Conservation (phyloP, 2,329 filamentous ascomycete genomes). For the Onygenales sp. region DNA sequence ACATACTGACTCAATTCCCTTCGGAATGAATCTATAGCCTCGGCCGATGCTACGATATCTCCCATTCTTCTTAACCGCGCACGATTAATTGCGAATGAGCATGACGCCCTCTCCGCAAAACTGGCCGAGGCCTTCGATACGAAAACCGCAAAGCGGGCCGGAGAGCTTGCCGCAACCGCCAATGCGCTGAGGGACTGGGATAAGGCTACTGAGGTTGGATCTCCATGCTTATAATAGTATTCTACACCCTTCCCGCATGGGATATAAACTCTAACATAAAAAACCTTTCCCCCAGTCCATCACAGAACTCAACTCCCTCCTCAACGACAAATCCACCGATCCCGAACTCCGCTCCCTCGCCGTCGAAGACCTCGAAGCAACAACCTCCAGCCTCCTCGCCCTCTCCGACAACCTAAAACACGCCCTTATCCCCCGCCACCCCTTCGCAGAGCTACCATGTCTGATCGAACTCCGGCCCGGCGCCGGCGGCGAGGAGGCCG, state of each 20-base stretch:
- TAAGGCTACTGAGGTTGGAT: constrained; percentile 44
- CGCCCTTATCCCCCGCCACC: constrained; percentile 75
- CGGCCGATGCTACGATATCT: constrained; percentile 30
- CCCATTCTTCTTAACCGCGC: constrained; percentile 48
- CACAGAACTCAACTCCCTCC: constrained; percentile 63
- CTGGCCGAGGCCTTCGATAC: constrained; percentile 48
- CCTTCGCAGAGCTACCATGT: constrained; percentile 82
- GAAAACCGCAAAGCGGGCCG: constrained; percentile 47
- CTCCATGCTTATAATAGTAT: not conserved
- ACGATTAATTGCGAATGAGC: constrained; percentile 45
- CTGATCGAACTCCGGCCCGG: constrained; percentile 87
- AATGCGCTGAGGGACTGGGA: constrained; percentile 49
- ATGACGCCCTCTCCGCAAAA: constrained; percentile 42
- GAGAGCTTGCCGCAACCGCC: constrained; percentile 45
- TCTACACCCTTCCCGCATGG: not conserved
- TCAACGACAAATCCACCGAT: constrained; percentile 57
- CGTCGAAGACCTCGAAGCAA: constrained; percentile 60
- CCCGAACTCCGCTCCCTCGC: constrained; percentile 51
- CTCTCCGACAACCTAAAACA: constrained; percentile 62
- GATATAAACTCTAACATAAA: not conserved
- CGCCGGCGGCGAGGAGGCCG: constrained; percentile 82
- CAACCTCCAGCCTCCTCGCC: constrained; percentile 49
- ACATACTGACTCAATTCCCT: not conserved
- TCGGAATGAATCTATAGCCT: not conserved
- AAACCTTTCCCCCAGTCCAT: constrained; percentile 29